Evolutionary conservation across 371 early-diverging fungal species (phyloP).

Genomic region (Cokeromyces recurvatus): DNA sequence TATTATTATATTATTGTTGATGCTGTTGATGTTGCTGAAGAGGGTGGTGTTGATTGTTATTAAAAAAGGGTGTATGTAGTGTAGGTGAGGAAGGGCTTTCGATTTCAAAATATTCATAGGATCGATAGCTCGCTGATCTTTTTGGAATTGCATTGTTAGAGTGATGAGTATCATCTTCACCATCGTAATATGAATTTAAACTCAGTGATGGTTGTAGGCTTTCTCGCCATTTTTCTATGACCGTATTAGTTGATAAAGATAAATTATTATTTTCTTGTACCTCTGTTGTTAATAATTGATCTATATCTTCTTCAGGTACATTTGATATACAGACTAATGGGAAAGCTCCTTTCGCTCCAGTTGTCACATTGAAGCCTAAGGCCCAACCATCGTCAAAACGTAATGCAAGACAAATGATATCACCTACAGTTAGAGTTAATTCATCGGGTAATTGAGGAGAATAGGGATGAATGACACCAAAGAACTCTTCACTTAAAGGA

Average conservation of each 20-base stretch:
- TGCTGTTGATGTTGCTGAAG: neutral
- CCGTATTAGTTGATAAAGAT: neutral
- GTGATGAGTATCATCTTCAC: neutral
- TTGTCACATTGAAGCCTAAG: slow-evolving; percentile 55
- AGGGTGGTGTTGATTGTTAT: no score
- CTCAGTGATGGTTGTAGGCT: neutral
- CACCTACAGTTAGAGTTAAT: slow-evolving; percentile 51
- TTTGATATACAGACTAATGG: slow-evolving; percentile 55
- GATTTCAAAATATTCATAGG: slow-evolving; percentile 25
- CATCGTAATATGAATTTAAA: neutral
- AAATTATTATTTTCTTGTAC: neutral
- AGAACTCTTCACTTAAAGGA: slow-evolving; percentile 21
- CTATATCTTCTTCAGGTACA: slow-evolving; percentile 25
- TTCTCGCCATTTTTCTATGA: neutral
- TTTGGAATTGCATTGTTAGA: slow-evolving; percentile 18
- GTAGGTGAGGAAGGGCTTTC: slow-evolving; percentile 41
- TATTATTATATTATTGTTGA: no score
- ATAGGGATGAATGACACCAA: slow-evolving; percentile 41
- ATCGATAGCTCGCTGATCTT: slow-evolving; percentile 26
- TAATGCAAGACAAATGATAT: slow-evolving; percentile 53
- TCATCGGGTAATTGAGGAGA: slow-evolving; percentile 52
- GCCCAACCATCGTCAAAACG: slow-evolving; percentile 71
- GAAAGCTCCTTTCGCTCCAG: slow-evolving; percentile 61
- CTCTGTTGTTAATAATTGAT: slow-evolving; percentile 16
- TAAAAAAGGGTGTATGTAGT: slow-evolving; percentile 27